A percentile compares a stretch with the other conserved stretches of the same genome.
Evolutionary conservation across 352 stramenopile genomes (phyloP).

Genomic region (Globisporangium iwayamae): DNA sequence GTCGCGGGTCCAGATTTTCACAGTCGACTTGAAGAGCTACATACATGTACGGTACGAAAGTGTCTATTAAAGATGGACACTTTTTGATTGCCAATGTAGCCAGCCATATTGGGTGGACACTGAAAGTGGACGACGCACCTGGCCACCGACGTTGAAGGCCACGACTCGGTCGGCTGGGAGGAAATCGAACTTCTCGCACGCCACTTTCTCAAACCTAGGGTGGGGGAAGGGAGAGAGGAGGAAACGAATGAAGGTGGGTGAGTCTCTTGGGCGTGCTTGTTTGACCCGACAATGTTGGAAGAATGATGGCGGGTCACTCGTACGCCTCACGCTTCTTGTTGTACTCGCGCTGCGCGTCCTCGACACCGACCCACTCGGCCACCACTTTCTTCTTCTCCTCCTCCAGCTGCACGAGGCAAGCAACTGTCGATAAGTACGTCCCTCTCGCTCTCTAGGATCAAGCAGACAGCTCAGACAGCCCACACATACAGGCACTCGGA

Average conservation of each 20-base stretch:
- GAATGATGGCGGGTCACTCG: not conserved
- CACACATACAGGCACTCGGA: constrained; percentile 6
- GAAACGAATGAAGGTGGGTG: not conserved
- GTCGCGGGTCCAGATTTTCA: constrained; percentile 71
- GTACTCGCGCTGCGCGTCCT: constrained; percentile 64
- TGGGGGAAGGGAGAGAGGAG: too few relatives aligned
- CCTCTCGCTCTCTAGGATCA: too few relatives aligned
- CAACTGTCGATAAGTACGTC: too few relatives aligned
- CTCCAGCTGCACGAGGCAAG: constrained; percentile 32
- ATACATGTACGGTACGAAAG: not conserved
- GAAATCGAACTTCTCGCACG: constrained; percentile 57
- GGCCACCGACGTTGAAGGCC: constrained; percentile 68
- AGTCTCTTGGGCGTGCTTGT: not conserved
- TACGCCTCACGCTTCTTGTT: constrained; percentile 60
- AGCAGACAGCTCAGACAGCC: not conserved
- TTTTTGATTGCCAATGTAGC: not conserved
- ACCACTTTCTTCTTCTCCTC: constrained; percentile 78
- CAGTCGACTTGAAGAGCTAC: constrained; percentile 69
- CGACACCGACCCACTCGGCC: constrained; percentile 60
- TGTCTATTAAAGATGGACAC: not conserved
- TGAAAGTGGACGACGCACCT: constrained; percentile 21
- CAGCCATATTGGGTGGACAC: not conserved
- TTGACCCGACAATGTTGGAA: not conserved
- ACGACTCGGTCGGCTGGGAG: constrained; percentile 43
- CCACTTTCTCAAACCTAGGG: constrained; percentile 56